Evolutionary conservation across 345 rosid species (phyloP).

Genomic region (Geranium rotundifolium): DNA sequence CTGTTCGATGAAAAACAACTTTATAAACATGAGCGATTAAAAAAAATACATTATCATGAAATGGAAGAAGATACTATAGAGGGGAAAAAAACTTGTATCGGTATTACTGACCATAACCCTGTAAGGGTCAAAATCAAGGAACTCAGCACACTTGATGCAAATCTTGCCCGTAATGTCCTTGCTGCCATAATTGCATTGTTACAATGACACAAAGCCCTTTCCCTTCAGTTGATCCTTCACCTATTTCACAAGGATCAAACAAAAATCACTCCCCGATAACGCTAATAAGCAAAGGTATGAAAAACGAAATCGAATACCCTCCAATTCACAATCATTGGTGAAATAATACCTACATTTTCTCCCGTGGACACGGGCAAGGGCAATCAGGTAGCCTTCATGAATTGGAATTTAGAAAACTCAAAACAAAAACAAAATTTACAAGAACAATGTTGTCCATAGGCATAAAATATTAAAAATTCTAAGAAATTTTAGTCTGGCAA

Average conservation of each 20-base stretch:
- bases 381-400: not conserved
- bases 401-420: too few relatives aligned
- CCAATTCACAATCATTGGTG: not conserved
- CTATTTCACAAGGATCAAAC: conserved; percentile 27
- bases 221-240: conserved; percentile 71
- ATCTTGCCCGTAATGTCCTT: conserved; percentile 86
- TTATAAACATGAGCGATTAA: not conserved
- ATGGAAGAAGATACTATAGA: not conserved
- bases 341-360: conserved; percentile 53
- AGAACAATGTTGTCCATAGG: too few relatives aligned
- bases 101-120: conserved; percentile 79
- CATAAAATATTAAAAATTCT: too few relatives aligned
- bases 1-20: conserved; percentile 22
- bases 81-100: not conserved
- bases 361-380: conserved; percentile 28
- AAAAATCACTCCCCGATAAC: not conserved
- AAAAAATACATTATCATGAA: not conserved
- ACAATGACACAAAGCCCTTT: conserved; percentile 79
- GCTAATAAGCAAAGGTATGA: too few relatives aligned
- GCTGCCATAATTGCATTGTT: conserved; percentile 94
- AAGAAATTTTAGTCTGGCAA: too few relatives aligned
- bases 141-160: conserved; percentile 79
- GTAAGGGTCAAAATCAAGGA: conserved; percentile 92
- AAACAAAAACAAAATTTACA: too few relatives aligned
- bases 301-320: too few relatives aligned